A percentile compares a stretch with the other conserved stretches of the same genome.
Evolutionary conservation across 2,329 filamentous ascomycete species (phyloP).

Genomic region (Arachnomyces sp.): DNA sequence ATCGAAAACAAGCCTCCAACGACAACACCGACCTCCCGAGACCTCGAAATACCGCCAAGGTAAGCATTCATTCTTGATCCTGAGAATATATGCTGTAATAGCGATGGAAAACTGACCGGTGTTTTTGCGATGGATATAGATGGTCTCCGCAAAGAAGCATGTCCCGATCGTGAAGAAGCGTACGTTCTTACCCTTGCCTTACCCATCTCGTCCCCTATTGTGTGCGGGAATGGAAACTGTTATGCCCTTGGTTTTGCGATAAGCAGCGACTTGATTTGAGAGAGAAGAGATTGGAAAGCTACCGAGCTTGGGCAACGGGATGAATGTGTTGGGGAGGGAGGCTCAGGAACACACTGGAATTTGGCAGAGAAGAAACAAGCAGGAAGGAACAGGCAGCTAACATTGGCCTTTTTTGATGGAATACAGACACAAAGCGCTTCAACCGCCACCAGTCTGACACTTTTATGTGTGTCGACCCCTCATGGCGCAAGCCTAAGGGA

Average conservation of each 20-base stretch:
- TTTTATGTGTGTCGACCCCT: slow-evolving; percentile 83
- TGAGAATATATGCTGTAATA: background rate
- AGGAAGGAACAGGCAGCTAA: background rate
- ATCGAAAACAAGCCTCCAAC: slow-evolving; percentile 30
- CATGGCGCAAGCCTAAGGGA: slow-evolving; percentile 99
- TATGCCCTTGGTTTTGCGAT: background rate
- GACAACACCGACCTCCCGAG: slow-evolving; percentile 35
- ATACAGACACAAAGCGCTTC: slow-evolving; percentile 84
- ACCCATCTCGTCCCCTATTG: slow-evolving; percentile 6
- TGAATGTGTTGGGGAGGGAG: background rate
- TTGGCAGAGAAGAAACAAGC: background rate
- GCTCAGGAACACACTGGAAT: background rate
- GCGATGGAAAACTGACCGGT: slow-evolving; percentile 4
- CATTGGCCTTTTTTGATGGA: slow-evolving; percentile 10
- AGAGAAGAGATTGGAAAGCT: background rate
- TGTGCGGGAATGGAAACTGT: slow-evolving; percentile 6
- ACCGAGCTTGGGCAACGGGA: background rate
- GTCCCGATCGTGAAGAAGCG: slow-evolving; percentile 99
- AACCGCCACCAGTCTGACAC: slow-evolving; percentile 94
- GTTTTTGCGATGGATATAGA: slow-evolving; percentile 46
- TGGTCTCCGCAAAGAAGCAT: slow-evolving; percentile 99
- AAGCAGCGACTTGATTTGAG: background rate
- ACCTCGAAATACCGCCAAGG: slow-evolving; percentile 39
- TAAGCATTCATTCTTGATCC: slow-evolving; percentile 19
- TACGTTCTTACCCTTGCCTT: slow-evolving; percentile 50